Evolutionary conservation across 352 stramenopile species (phyloP), one percentile per base, ranked within the genome.

Genomic region (Stramenopiles sp.): DNA sequence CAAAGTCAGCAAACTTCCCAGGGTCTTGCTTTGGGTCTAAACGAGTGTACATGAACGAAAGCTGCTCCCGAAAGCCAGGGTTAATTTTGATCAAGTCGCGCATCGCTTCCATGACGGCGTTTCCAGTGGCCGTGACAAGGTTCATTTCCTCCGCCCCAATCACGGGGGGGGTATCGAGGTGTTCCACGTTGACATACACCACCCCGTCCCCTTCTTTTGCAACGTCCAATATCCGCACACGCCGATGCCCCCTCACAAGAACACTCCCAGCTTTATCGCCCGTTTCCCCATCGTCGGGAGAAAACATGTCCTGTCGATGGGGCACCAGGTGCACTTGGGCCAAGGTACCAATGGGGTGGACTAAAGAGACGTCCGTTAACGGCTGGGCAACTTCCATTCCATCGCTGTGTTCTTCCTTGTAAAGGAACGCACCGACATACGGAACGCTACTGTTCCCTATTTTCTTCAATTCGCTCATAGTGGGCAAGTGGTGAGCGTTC

Each of bases 81-180:
- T 98, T 98, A 74, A 96, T 81, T 79, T 97, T 94, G 32, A 97
- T 89, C 37, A 99, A 88, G 78, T 98, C 92, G 32, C 93, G 88
- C 79, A 98, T 85, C 32, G 92, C 96, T 32, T 86, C 90, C 1
- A 99, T 84, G 73, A 99, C 96, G 83, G 98, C 94, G 80, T 99
- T 98, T 69, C 87, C 95, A 69, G 97, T 94, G 1, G 95, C 95
- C 37, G 88, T 84, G 43, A 98, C 94, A 1, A 93, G 87, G 78
- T 96, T 82, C 69, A 3, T 82, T 80, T 82, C 89, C 74, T 89
- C 84, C 2, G 43, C 43, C 12, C 43, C 43, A 53, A 53, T 25
- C 12, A 53, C 25, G 25, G 43, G 43, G 12, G 12, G 12, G 12
- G 43, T 53, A 18, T 53, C 25, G 12, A 53, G 43, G 25, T 53